Evolutionary conservation across 179 eudicot species (phyloP), one percentile per base, ranked within the genome.

Genomic region (Beta corolliflora): DNA sequence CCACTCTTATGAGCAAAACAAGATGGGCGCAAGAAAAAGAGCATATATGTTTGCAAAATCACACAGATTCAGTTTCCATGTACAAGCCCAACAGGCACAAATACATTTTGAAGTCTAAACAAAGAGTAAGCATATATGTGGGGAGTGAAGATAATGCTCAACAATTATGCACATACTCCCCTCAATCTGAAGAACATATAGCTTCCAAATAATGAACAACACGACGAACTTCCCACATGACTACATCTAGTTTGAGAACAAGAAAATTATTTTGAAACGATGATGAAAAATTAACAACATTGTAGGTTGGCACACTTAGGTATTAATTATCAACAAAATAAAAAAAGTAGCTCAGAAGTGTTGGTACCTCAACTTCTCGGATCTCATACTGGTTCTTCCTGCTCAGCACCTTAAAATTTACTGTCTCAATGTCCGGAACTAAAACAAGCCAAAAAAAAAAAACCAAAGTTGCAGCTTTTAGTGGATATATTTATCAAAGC

Each of bases 391-490:
- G 85, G 66, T 89, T 87, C 52, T 71, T 90, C 80, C 93, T 81
- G 21, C 84, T 88, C 84, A 96, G 84, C 81, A 94, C 91, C 88
- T 85, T 87, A 74, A 90, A 96, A 9, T 90, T 85, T 55, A 92
- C 87, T 1, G 96, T 91, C 85, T 96, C 99, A 65, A 95, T 92
- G 85, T 95, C 95, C 36, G 99, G 99, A 83, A 96, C 98, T 94
- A 77, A 19, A 72, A 59, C 9, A 60, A 75, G 18, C 64, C 54
- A n/a, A n/a, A 81, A 73, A 21, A 9, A n/a, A 81, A 73, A 21
- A 6, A n/a, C 81, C 46, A 4, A 15, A 63, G 6, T 67, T 29
- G 16, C 18, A 69, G 5, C 21, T 69, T 58, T 69, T 44, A 69
- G 73, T 44, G 73, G 10, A 69, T 7, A 41, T 23, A 69, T 69